These are phyloP conservation scores for Ploettnerulaceae sp. DNA, from an alignment of 2,329 filamentous ascomycete species.

Conservation along the genomic window DNA sequence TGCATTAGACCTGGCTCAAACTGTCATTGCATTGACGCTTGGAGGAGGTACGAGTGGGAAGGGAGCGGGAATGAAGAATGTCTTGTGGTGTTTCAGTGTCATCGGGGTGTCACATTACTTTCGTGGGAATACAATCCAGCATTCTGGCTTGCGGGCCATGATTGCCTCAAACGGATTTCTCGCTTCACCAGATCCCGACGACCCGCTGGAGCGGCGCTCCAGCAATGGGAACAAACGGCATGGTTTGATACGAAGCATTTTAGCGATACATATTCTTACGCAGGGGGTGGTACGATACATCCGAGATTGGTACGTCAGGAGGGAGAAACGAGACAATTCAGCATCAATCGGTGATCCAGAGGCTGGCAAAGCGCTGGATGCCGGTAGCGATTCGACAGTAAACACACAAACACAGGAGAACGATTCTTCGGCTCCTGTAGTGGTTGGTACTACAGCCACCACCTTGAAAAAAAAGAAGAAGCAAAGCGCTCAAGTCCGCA, in stretches of 20 bases:
- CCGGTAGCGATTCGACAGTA: constrained; percentile 43
- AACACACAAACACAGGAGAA: constrained; percentile 23
- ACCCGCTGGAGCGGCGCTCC: constrained; percentile 42
- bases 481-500: constrained; percentile 84
- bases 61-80: constrained; percentile 65
- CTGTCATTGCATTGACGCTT: constrained; percentile 85
- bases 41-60: constrained; percentile 72
- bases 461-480: constrained; percentile 78
- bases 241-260: constrained; percentile 61
- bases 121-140: constrained; percentile 27
- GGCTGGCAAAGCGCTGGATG: constrained; percentile 49
- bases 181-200: constrained; percentile 36
- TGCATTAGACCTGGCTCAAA: constrained; percentile 84
- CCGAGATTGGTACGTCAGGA: constrained; percentile 60
- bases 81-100: constrained; percentile 66
- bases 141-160: constrained; percentile 26
- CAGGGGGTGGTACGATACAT: constrained; percentile 69
- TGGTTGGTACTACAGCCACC: constrained; percentile 39
- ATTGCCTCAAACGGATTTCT: constrained; percentile 29
- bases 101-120: constrained; percentile 41
- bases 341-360: constrained; percentile 56
- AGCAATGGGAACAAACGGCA: constrained; percentile 52
- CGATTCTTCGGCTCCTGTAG: constrained; percentile 25
- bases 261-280: constrained; percentile 71
- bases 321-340: constrained; percentile 51